These are phyloP conservation scores for Microdochium nivale DNA, from an alignment of 2,329 filamentous ascomycete genomes.

Conservation along the genomic window DNA sequence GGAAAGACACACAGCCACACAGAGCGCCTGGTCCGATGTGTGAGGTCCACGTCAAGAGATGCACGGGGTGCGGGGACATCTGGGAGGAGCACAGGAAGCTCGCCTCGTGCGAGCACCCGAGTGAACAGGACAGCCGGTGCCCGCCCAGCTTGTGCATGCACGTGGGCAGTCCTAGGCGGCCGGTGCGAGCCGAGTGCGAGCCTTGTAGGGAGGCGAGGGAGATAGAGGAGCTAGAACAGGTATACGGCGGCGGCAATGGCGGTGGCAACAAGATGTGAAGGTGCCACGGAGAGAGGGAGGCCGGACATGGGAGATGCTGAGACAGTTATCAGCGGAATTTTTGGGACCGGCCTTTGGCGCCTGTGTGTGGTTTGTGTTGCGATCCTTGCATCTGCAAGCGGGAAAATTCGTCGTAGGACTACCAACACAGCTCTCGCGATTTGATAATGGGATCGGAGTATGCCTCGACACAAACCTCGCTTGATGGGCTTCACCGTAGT, in stretches of 20 bases:
- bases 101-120: slow-evolving; percentile 23
- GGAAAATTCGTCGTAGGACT: no score
- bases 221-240: slow-evolving; percentile 12
- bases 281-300: background rate
- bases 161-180: slow-evolving; percentile 21
- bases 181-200: slow-evolving; percentile 22
- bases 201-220: slow-evolving; percentile 19
- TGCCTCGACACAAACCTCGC: no score
- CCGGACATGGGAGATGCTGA: no score
- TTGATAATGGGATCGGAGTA: no score
- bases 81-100: slow-evolving; percentile 25
- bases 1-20: no score
- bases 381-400: no score
- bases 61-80: slow-evolving; percentile 18
- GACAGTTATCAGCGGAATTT: no score
- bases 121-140: slow-evolving; percentile 18
- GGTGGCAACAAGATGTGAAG: background rate
- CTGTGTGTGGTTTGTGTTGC: no score
- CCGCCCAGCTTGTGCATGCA: slow-evolving; percentile 27
- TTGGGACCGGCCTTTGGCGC: no score
- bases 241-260: background rate
- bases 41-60: slow-evolving; percentile 25
- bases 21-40: no score
- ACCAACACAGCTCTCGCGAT: no score
- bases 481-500: no score